A percentile compares a stretch with the other conserved stretches of the same genome.
Evolutionary conservation across 371 early-diverging fungal species (phyloP).

Genomic region (Zancudomyces culisetae): DNA sequence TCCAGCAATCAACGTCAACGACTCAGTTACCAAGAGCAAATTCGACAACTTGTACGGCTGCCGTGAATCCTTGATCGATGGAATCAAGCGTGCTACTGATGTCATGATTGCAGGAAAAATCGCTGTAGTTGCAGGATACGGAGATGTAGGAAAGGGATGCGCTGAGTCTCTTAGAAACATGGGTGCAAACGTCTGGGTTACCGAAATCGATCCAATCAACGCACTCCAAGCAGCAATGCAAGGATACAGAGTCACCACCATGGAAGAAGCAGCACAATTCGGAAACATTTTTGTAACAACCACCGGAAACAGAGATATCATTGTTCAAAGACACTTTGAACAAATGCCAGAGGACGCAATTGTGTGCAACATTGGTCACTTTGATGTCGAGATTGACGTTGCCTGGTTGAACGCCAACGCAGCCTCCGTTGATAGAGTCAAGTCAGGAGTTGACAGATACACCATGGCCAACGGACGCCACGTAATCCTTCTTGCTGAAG

Average conservation of each 20-base stretch:
- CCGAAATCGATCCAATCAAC: constrained; percentile 98
- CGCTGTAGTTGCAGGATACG: constrained; percentile 95
- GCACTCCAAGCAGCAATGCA: constrained; percentile 98
- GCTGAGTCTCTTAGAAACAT: constrained; percentile 95
- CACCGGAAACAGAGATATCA: constrained; percentile 98
- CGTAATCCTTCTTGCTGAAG: constrained; percentile 93
- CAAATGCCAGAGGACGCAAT: constrained; percentile 96
- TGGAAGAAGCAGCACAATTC: constrained; percentile 83
- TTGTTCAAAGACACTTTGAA: constrained; percentile 76
- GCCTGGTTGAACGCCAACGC: constrained; percentile 97
- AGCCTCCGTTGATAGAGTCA: constrained; percentile 72
- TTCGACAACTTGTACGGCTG: constrained; percentile 99
- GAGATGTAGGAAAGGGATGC: constrained; percentile 99
- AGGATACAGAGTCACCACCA: constrained; percentile 96
- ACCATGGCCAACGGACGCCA: constrained; percentile 79
- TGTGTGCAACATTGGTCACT: constrained; percentile 99
- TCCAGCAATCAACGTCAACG: constrained; percentile 98
- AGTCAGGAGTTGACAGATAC: constrained; percentile 97
- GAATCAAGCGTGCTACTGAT: constrained; percentile 99
- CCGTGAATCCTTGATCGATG: constrained; percentile 98
- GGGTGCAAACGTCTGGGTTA: constrained; percentile 95
- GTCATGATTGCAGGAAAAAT: constrained; percentile 99
- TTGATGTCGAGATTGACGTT: constrained; percentile 97
- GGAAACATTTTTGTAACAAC: constrained; percentile 97
- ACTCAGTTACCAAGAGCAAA: constrained; percentile 99